Conservation (phyloP, 2,329 filamentous ascomycete species). For the Arthrobotrys iridis region DNA sequence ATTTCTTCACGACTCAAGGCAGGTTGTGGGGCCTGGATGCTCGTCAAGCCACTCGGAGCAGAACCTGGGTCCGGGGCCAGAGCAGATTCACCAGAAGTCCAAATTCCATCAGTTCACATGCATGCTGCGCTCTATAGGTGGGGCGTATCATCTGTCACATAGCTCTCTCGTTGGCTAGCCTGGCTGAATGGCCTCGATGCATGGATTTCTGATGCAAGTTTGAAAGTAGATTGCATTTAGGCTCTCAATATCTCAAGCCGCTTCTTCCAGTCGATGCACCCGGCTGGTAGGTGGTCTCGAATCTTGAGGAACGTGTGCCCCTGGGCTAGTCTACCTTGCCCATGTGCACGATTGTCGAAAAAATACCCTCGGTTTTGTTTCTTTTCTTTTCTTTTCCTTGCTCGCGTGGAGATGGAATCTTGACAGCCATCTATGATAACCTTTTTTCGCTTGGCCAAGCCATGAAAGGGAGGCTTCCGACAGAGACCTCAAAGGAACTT, state of each 20-base stretch:
- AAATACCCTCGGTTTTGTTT: not conserved
- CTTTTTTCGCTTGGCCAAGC: constrained; percentile 19
- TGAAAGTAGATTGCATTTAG: constrained; percentile 9
- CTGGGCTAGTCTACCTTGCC: not conserved
- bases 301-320: not conserved
- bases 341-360: not conserved
- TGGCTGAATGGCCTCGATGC: constrained; percentile 1
- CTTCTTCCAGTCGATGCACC: not conserved
- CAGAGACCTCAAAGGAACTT: constrained; percentile 1
- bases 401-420: constrained; percentile 39
- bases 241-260: not conserved
- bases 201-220: constrained; percentile 4
- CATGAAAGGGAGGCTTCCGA: constrained; percentile 8
- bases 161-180: not conserved
- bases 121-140: not conserved
- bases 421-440: constrained; percentile 14
- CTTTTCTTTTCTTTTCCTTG: not conserved
- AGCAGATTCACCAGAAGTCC: too few relatives aligned
- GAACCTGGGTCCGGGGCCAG: too few relatives aligned
- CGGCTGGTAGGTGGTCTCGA: constrained; percentile 10
- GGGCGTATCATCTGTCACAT: constrained; percentile 18
- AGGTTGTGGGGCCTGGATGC: constrained; percentile 4
- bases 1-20: not conserved
- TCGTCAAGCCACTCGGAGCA: constrained; percentile 15
- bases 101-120: constrained; percentile 25